phyloP scores from a whole-genome alignment of 1,284 basidiomycete species.

The Neolentinus lepideus region DNA sequence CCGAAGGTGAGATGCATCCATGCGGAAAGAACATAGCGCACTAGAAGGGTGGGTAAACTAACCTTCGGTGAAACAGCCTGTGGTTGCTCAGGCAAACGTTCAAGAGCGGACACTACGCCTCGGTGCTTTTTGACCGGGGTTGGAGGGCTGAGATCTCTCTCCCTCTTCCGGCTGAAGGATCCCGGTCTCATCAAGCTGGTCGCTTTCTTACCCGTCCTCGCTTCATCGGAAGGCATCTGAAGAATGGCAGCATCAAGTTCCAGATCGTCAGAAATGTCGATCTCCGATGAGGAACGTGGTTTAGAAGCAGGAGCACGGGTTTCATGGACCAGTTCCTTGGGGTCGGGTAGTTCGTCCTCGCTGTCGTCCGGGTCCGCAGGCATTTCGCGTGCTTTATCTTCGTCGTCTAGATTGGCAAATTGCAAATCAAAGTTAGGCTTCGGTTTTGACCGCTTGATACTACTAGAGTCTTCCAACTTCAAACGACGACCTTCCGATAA shows the following conservation, averaged over 20 bases:
- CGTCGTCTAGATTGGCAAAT: conserved; percentile 38
- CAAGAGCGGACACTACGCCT: too few species aligned
- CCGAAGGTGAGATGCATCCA: too few species aligned
- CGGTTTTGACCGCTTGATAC: conserved; percentile 23
- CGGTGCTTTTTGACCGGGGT: too few species aligned
- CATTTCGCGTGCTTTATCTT: conserved; percentile 2
- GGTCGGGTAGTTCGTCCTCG: conserved; percentile 41
- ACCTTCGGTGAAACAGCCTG: too few species aligned
- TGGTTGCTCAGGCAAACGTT: too few species aligned
- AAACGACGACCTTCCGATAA: conserved; percentile 35
- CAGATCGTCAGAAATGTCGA: conserved; percentile 28
- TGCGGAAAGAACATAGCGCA: too few species aligned
- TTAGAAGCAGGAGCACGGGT: neutral
- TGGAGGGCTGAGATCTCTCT: too few species aligned
- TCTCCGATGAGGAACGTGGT: conserved; percentile 17
- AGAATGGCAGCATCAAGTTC: conserved; percentile 29
- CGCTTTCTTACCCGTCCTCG: neutral
- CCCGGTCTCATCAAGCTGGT: neutral
- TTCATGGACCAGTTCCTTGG: conserved; percentile 22
- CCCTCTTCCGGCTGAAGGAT: neutral
- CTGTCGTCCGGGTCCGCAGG: conserved; percentile 24
- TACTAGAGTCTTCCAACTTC: conserved; percentile 29
- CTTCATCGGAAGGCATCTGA: conserved; percentile 12
- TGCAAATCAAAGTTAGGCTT: conserved; percentile 45
- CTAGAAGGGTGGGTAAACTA: too few species aligned